Percentiles rank a stretch among this genome's conserved stretches.
Evolutionary conservation across 2,329 filamentous ascomycete species (phyloP).

Genomic region (Taxawa tesnikishii): DNA sequence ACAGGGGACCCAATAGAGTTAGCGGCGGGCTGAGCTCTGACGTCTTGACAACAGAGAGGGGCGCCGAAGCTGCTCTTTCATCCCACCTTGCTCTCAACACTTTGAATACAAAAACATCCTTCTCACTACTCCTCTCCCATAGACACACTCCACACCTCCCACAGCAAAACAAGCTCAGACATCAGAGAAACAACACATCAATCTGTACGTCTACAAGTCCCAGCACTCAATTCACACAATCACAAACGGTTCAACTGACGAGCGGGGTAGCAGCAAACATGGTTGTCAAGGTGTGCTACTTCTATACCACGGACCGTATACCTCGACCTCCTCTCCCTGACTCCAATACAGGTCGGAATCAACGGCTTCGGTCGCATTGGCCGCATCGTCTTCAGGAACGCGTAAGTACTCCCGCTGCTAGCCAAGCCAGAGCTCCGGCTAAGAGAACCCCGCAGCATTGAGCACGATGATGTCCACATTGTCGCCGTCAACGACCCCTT

Average conservation of each 20-base stretch:
- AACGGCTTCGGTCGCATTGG: constrained; percentile 99
- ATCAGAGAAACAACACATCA: constrained; percentile 2
- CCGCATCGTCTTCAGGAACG: constrained; percentile 98
- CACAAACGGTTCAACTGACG: constrained; percentile 6
- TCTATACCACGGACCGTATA: constrained; percentile 4
- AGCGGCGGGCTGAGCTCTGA: not conserved
- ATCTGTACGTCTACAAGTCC: constrained; percentile 1
- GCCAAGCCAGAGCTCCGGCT: constrained; percentile 9
- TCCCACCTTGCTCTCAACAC: not conserved
- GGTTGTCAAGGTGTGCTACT: constrained; percentile 32
- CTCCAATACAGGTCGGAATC: constrained; percentile 70
- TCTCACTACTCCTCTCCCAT: not conserved
- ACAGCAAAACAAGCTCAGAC: too few relatives aligned
- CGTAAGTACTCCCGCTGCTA: constrained; percentile 39
- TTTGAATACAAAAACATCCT: not conserved
- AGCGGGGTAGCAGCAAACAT: constrained; percentile 19
- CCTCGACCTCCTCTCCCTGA: constrained; percentile 8
- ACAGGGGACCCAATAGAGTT: not conserved
- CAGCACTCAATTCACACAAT: not conserved
- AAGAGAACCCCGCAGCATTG: constrained; percentile 41
- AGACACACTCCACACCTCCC: not conserved
- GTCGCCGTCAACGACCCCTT: constrained; percentile 99
- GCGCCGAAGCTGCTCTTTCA: not conserved
- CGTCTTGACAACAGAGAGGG: not conserved
- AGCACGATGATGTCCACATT: constrained; percentile 80